Evolutionary conservation across 1,284 basidiomycete genomes (phyloP).

Genomic region (Irpex sp.): DNA sequence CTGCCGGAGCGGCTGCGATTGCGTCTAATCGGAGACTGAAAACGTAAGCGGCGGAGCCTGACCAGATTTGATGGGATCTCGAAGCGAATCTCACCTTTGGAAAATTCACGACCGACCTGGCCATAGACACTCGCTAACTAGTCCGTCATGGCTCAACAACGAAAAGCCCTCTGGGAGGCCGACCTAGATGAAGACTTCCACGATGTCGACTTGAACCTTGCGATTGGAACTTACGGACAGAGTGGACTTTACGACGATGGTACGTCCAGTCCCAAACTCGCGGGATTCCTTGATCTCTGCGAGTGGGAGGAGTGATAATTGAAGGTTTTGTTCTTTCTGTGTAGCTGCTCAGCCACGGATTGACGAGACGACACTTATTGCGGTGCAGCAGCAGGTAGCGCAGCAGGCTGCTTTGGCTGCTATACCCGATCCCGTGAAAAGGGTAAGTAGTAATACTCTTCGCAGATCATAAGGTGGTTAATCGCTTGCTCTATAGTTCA

Average conservation of each 20-base stretch:
- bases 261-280: constrained; percentile 18
- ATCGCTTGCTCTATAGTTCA: constrained; percentile 53
- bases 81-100: background rate
- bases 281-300: too few species aligned
- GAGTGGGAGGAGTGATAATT: constrained; percentile 9
- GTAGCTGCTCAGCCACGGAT: constrained; percentile 48
- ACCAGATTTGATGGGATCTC: background rate
- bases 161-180: constrained; percentile 60
- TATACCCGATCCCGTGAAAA: constrained; percentile 80
- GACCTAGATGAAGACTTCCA: constrained; percentile 74
- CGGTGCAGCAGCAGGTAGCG: constrained; percentile 76
- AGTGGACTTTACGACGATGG: constrained; percentile 70
- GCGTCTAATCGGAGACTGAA: background rate
- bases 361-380: constrained; percentile 62
- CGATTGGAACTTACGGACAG: constrained; percentile 68
- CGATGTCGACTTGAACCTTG: constrained; percentile 68
- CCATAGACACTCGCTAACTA: background rate
- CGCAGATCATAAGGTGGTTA: background rate
- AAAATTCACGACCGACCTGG: constrained; percentile 1
- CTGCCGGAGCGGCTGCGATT: too few species aligned
- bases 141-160: constrained; percentile 52
- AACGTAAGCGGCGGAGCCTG: background rate
- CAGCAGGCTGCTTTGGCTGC: constrained; percentile 76
- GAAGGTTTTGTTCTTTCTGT: constrained; percentile 4
- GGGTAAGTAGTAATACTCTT: constrained; percentile 42